phyloP scores from a whole-genome alignment of 23 red algal species.

The Pyropia haitanensis region DNA sequence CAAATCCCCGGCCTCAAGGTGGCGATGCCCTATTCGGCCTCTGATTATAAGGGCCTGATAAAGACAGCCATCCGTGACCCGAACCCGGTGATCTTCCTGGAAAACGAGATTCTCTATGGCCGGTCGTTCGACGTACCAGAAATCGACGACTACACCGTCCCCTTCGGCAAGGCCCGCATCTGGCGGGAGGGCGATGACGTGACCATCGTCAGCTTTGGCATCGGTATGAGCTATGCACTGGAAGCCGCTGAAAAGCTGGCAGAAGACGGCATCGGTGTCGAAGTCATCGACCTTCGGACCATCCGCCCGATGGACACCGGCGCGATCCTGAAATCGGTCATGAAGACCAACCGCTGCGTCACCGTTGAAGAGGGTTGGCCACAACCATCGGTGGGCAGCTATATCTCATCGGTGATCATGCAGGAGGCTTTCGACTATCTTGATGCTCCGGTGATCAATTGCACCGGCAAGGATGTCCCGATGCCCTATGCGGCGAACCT shows the following conservation, averaged over 20 bases:
- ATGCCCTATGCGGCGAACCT: too few species aligned
- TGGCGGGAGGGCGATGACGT: constrained; percentile 19
- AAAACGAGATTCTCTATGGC: constrained; percentile 56
- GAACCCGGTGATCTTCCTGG: constrained; percentile 37
- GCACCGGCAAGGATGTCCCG: constrained; percentile 31
- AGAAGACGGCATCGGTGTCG: constrained; percentile 27
- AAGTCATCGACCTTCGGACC: constrained; percentile 42
- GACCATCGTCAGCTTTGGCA: constrained; percentile 17
- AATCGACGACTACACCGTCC: constrained; percentile 17
- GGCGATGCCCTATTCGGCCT: constrained; percentile 25
- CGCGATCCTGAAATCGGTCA: constrained; percentile 27
- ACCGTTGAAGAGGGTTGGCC: constrained; percentile 53
- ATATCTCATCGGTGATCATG: constrained; percentile 21
- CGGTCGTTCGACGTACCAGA: constrained; percentile 19
- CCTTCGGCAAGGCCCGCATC: constrained; percentile 38
- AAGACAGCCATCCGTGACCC: constrained; percentile 32
- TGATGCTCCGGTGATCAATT: constrained; percentile 12
- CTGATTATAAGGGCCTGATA: constrained; percentile 25
- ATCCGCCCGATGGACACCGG: constrained; percentile 42
- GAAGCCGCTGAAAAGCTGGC: constrained; percentile 26
- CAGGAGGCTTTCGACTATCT: constrained; percentile 33
- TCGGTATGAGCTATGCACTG: constrained; percentile 5
- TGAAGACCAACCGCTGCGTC: constrained; percentile 22
- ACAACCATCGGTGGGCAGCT: constrained; percentile 12
- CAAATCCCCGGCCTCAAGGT: constrained; percentile 42